These are phyloP conservation scores for Mycocentrospora acerina DNA, from an alignment of 2,329 filamentous ascomycete species.

Conservation along the genomic window DNA sequence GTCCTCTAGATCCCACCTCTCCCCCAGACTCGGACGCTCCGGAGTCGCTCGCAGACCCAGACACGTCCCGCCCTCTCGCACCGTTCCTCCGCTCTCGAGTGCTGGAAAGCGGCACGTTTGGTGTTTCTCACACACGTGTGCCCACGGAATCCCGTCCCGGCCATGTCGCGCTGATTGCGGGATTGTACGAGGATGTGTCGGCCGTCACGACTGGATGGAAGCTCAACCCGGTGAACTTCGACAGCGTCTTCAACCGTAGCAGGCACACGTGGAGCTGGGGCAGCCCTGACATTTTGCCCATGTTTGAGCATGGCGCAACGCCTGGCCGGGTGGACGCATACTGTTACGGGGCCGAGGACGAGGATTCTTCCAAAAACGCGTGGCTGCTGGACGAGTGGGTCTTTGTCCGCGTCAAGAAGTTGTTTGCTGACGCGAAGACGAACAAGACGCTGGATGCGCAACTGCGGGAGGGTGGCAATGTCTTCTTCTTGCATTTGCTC, in stretches of 20 bases:
- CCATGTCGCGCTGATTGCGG: slow-evolving; percentile 94
- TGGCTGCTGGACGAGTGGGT: slow-evolving; percentile 88
- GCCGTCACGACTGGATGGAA: slow-evolving; percentile 98
- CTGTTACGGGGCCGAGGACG: slow-evolving; percentile 78
- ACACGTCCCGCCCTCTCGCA: slow-evolving; percentile 76
- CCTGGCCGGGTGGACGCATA: slow-evolving; percentile 85
- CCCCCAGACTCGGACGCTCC: background rate
- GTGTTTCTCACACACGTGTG: slow-evolving; percentile 93
- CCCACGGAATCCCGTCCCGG: slow-evolving; percentile 95
- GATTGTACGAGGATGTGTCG: slow-evolving; percentile 96
- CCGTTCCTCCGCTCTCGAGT: slow-evolving; percentile 90
- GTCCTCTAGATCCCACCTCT: slow-evolving; percentile 6
- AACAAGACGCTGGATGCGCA: slow-evolving; percentile 74
- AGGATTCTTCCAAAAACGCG: slow-evolving; percentile 86
- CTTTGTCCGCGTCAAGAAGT: slow-evolving; percentile 85
- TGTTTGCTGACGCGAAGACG: slow-evolving; percentile 77
- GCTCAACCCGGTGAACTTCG: slow-evolving; percentile 95
- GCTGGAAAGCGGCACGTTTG: slow-evolving; percentile 88
- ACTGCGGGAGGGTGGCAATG: slow-evolving; percentile 78
- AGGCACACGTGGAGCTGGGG: slow-evolving; percentile 99
- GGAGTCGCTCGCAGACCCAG: slow-evolving; percentile 57
- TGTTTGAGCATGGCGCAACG: slow-evolving; percentile 93
- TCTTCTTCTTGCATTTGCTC: slow-evolving; percentile 93
- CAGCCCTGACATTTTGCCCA: slow-evolving; percentile 92
- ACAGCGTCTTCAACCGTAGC: slow-evolving; percentile 97